phyloP scores from a whole-genome alignment of 2,329 filamentous ascomycete species.

The Helotiales sp. region DNA sequence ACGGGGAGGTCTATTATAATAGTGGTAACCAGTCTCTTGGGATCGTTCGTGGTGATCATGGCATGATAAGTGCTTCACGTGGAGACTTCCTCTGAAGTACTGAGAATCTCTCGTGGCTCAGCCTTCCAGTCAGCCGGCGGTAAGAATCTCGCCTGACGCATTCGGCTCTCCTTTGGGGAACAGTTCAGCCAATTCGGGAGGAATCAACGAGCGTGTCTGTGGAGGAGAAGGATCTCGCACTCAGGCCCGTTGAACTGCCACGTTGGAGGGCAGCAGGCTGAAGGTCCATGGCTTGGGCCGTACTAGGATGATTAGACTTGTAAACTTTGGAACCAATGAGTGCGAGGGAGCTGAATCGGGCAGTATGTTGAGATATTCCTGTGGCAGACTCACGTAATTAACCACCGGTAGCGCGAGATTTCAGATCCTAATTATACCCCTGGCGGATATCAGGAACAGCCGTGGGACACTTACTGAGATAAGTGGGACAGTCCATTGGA shows the following conservation, averaged over 20 bases:
- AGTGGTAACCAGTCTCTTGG: conserved; percentile 3
- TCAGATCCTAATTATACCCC: conserved; percentile 10
- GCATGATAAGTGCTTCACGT: conserved; percentile 9
- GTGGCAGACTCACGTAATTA: conserved; percentile 17
- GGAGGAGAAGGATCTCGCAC: conserved; percentile 1
- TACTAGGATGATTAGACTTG: not conserved
- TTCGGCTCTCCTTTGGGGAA: conserved; percentile 12
- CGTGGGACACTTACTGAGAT: not conserved
- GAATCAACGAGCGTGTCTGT: not conserved
- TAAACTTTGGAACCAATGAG: conserved; percentile 1
- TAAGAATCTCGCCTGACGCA: conserved; percentile 16
- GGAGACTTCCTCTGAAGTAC: conserved; percentile 9
- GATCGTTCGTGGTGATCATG: not conserved
- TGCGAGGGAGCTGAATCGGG: conserved; percentile 7
- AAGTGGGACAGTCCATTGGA: too few species aligned
- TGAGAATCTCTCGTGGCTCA: conserved; percentile 13
- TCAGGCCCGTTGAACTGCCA: conserved; percentile 16
- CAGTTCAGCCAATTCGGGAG: conserved; percentile 16
- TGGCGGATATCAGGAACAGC: conserved; percentile 4
- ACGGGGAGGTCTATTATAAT: conserved; percentile 15
- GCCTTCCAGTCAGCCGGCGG: conserved; percentile 24
- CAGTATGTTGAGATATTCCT: not conserved
- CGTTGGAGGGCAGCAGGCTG: conserved; percentile 14
- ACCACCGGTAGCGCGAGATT: conserved; percentile 10
- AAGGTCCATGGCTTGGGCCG: not conserved